phyloP scores from a whole-genome alignment of 2,329 filamentous ascomycete genomes.

The Aspergillus fumigatiaffinis region DNA sequence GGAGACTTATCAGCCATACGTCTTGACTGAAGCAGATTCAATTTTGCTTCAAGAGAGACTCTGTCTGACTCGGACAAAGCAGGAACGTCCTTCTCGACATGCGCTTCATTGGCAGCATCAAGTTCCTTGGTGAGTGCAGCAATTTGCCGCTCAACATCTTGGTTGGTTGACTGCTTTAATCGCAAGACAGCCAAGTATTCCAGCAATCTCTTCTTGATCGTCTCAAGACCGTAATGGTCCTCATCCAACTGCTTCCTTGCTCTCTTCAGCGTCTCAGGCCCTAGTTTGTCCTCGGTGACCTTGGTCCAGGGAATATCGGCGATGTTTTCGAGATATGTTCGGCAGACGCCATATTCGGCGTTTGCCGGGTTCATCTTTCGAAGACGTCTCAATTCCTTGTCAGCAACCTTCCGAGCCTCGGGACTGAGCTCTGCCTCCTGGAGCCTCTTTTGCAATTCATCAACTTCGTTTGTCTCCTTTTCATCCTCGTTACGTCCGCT shows the following conservation, averaged over 20 bases:
- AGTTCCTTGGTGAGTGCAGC: conserved; percentile 48
- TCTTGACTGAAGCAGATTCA: conserved; percentile 74
- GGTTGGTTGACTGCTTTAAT: conserved; percentile 86
- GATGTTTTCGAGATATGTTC: conserved; percentile 90
- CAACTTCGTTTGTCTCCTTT: conserved; percentile 82
- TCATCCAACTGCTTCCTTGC: conserved; percentile 89
- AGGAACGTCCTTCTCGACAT: conserved; percentile 57
- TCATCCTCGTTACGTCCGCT: conserved; percentile 58
- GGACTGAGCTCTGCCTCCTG: conserved; percentile 74
- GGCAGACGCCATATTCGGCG: conserved; percentile 89
- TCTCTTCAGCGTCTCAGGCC: conserved; percentile 69
- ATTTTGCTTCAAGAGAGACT: conserved; percentile 54
- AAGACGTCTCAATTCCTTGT: conserved; percentile 79
- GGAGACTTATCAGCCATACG: conserved; percentile 92
- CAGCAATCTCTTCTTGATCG: conserved; percentile 92
- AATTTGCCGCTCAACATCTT: conserved; percentile 76
- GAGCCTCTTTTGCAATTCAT: conserved; percentile 85
- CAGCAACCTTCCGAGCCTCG: conserved; percentile 85
- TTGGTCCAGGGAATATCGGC: conserved; percentile 91
- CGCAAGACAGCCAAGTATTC: conserved; percentile 96
- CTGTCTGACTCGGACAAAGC: conserved; percentile 45
- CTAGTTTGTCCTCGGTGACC: conserved; percentile 79
- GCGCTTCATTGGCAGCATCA: conserved; percentile 28
- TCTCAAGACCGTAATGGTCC: conserved; percentile 93
- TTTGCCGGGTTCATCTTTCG: conserved; percentile 96